phyloP scores from a whole-genome alignment of 176 grass and related monocot genomes.

The Secale cereale region DNA sequence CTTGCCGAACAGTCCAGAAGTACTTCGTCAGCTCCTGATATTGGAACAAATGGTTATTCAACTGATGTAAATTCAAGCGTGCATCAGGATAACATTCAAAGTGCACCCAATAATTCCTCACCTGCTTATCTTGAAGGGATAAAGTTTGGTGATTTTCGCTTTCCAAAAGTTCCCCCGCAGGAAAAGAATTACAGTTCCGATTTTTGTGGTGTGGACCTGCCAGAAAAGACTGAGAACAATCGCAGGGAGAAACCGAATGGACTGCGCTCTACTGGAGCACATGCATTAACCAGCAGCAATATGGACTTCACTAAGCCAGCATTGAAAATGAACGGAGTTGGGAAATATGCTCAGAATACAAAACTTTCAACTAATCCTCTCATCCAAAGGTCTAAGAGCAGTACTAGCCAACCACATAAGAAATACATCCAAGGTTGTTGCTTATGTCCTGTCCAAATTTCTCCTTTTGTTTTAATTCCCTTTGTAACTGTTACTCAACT shows the following conservation, averaged over 20 bases:
- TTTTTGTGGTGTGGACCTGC: constrained; percentile 14
- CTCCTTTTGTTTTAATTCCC: constrained; percentile 9
- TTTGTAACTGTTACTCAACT: not conserved
- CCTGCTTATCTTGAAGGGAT: constrained; percentile 59
- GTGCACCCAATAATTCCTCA: constrained; percentile 25
- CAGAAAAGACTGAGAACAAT: constrained; percentile 26
- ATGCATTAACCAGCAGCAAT: constrained; percentile 29
- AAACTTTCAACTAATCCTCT: constrained; percentile 41
- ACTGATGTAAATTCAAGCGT: constrained; percentile 24
- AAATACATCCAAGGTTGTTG: constrained; percentile 76
- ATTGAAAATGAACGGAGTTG: constrained; percentile 53
- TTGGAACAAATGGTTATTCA: constrained; percentile 3
- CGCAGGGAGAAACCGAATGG: constrained; percentile 29
- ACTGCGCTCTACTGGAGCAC: constrained; percentile 11
- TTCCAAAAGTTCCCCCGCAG: constrained; percentile 45
- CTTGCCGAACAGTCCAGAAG: constrained; percentile 53
- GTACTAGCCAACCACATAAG: constrained; percentile 38
- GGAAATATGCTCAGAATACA: constrained; percentile 42
- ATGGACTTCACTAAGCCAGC: constrained; percentile 25
- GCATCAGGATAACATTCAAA: constrained; percentile 35
- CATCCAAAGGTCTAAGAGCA: constrained; percentile 52
- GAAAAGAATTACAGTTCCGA: constrained; percentile 33
- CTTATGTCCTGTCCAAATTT: constrained; percentile 22
- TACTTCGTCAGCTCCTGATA: constrained; percentile 27
- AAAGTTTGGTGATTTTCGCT: constrained; percentile 78